Percentiles rank a stretch among this genome's conserved stretches.
Evolutionary conservation across 352 stramenopile genomes (phyloP).

Genomic region (Globisporangium cederbergense): DNA sequence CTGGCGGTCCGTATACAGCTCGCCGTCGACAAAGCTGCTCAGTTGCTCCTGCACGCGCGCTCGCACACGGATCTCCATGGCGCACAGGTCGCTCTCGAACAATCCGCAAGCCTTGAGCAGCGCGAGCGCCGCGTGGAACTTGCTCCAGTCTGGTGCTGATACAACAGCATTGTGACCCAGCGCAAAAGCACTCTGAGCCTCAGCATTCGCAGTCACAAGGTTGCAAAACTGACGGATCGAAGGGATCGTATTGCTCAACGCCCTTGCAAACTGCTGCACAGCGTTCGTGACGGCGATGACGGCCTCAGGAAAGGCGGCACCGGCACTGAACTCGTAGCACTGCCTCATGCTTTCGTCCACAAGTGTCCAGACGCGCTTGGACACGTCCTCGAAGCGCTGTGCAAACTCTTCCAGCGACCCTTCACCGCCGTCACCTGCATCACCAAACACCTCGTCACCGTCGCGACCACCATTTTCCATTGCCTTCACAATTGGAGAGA

Average conservation of each 20-base stretch:
- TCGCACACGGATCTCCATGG: conserved; percentile 40
- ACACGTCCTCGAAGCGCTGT: conserved; percentile 55
- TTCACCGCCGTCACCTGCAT: conserved; percentile 14
- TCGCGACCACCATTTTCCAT: conserved; percentile 5
- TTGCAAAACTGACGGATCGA: conserved; percentile 44
- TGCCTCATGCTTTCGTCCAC: conserved; percentile 53
- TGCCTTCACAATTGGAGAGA: conserved; percentile 9
- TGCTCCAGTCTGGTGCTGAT: conserved; percentile 48
- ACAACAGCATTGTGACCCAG: background rate
- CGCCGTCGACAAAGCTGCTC: conserved; percentile 25
- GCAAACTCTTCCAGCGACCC: conserved; percentile 49
- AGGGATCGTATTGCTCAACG: conserved; percentile 35
- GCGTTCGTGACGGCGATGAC: conserved; percentile 35
- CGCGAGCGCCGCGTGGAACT: conserved; percentile 67
- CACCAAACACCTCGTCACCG: conserved; percentile 20
- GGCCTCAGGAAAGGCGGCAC: conserved; percentile 57
- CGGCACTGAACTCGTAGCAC: conserved; percentile 57
- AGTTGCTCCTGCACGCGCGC: conserved; percentile 62
- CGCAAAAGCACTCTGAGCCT: background rate
- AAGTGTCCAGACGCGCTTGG: conserved; percentile 29
- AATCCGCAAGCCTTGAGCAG: conserved; percentile 56
- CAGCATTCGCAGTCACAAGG: conserved; percentile 14
- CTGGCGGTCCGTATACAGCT: conserved; percentile 10
- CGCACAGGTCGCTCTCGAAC: conserved; percentile 47
- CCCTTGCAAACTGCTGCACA: conserved; percentile 46